phyloP scores from a whole-genome alignment of 1,284 basidiomycete genomes.

The Apiotrichum sp. region DNA sequence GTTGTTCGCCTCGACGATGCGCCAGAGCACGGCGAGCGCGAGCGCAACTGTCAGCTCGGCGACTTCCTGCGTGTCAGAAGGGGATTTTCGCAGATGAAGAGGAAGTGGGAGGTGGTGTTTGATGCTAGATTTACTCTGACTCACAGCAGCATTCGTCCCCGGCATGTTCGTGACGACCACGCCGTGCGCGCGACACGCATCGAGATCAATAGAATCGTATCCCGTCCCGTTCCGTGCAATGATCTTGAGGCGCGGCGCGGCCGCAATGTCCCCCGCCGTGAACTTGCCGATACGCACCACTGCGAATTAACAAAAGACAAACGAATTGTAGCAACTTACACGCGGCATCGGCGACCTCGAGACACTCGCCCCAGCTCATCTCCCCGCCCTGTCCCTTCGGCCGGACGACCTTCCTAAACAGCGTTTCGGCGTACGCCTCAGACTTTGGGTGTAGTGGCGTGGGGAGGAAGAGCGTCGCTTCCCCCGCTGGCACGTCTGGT shows the following conservation, averaged over 20 bases:
- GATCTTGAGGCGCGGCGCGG: slow-evolving; percentile 19
- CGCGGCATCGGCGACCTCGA: slow-evolving; percentile 26
- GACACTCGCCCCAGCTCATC: slow-evolving; percentile 22
- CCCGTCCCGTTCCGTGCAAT: slow-evolving; percentile 38
- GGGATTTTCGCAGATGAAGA: too few relatives aligned
- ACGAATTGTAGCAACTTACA: slow-evolving; percentile 9
- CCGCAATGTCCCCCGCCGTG: slow-evolving; percentile 14
- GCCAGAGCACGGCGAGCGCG: slow-evolving; percentile 52
- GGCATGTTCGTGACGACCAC: slow-evolving; percentile 58
- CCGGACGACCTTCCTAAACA: slow-evolving; percentile 31
- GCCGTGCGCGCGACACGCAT: slow-evolving; percentile 50
- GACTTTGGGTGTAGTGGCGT: slow-evolving; percentile 33
- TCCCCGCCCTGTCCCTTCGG: slow-evolving; percentile 16
- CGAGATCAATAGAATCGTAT: slow-evolving; percentile 36
- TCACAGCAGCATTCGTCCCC: slow-evolving; percentile 30
- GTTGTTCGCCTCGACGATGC: slow-evolving; percentile 53
- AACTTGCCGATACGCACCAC: slow-evolving; percentile 28
- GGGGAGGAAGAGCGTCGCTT: slow-evolving; percentile 35
- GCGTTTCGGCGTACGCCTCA: slow-evolving; percentile 29
- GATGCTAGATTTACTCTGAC: too few relatives aligned
- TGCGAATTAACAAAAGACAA: slow-evolving; percentile 9
- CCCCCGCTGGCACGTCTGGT: not conserved
- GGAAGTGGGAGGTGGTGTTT: too few relatives aligned
- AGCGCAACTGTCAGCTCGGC: slow-evolving; percentile 55
- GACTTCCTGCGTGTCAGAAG: slow-evolving; percentile 55